Conservation (phyloP, 2,329 filamentous ascomycete genomes). For the Apiospora pterosperma region DNA sequence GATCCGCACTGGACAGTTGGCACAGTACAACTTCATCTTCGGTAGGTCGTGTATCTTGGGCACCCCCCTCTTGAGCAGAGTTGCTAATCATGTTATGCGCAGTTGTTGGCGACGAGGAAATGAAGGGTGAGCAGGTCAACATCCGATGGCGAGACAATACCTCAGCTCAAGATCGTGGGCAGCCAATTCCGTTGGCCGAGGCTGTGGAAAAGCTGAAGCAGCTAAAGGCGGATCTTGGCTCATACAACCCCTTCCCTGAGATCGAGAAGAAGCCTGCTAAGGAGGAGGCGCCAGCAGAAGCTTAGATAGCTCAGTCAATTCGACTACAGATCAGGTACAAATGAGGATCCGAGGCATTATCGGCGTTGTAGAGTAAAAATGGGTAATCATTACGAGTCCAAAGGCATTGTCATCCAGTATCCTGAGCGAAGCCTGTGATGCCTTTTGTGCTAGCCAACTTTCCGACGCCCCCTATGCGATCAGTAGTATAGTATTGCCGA, state of each 20-base stretch:
- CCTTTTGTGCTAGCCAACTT: not conserved
- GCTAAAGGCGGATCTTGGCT: slow-evolving; percentile 44
- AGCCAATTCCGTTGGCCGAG: slow-evolving; percentile 53
- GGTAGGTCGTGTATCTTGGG: slow-evolving; percentile 48
- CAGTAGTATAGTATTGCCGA: not conserved
- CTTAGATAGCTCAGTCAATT: not conserved
- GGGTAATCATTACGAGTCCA: not conserved
- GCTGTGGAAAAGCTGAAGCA: slow-evolving; percentile 52
- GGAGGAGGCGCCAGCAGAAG: not conserved
- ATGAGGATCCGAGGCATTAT: not conserved
- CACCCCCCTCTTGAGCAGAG: not conserved
- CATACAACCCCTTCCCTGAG: slow-evolving; percentile 30
- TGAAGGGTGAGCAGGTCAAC: slow-evolving; percentile 57
- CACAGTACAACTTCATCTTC: slow-evolving; percentile 83
- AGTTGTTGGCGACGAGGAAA: slow-evolving; percentile 62
- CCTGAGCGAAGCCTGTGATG: not conserved
- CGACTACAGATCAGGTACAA: not conserved
- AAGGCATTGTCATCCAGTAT: not conserved
- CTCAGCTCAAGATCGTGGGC: slow-evolving; percentile 57
- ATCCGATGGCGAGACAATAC: slow-evolving; percentile 63
- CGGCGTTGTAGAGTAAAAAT: not conserved
- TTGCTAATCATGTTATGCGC: not conserved
- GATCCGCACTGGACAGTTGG: slow-evolving; percentile 76
- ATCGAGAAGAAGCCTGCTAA: not conserved
- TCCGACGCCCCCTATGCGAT: too few species aligned